phyloP scores from a whole-genome alignment of 192 early-diverging fungal species.

The Coemansia sp. region DNA sequence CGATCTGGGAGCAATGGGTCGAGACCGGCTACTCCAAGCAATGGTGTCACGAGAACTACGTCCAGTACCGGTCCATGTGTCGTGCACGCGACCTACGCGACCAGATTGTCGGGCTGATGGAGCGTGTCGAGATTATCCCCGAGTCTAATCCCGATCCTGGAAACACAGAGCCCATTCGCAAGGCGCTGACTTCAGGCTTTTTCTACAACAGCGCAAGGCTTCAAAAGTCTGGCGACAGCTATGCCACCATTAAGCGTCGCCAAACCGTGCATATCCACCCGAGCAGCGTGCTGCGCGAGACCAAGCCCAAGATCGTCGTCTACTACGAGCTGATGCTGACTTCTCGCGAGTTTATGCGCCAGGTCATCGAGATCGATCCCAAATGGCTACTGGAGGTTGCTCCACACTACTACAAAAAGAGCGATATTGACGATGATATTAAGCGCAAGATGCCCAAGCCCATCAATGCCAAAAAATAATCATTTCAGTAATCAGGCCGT shows the following conservation, averaged over 20 bases:
- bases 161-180: conserved; percentile 86
- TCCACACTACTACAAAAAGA: conserved; percentile 89
- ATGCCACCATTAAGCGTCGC: conserved; percentile 86
- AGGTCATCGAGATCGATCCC: conserved; percentile 88
- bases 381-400: conserved; percentile 80
- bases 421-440: conserved; percentile 63
- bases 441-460: conserved; percentile 53
- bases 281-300: conserved; percentile 74
- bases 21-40: conserved; percentile 87
- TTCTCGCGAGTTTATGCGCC: conserved; percentile 92
- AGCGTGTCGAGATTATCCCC: conserved; percentile 85
- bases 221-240: conserved; percentile 84
- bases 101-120: conserved; percentile 89
- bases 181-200: conserved; percentile 91
- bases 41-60: conserved; percentile 98
- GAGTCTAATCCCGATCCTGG: conserved; percentile 79
- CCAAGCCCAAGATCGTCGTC: conserved; percentile 82
- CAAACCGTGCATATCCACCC: conserved; percentile 94
- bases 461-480: conserved; percentile 8
- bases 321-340: conserved; percentile 95
- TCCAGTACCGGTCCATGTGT: conserved; percentile 88
- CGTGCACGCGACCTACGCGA: conserved; percentile 90
- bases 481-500: not conserved
- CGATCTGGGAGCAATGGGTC: conserved; percentile 91
- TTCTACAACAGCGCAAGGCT: conserved; percentile 92